These are phyloP conservation scores for Ophiorrhiza pumila DNA, from an alignment of 257 asterid genomes.

Conservation along the genomic window DNA sequence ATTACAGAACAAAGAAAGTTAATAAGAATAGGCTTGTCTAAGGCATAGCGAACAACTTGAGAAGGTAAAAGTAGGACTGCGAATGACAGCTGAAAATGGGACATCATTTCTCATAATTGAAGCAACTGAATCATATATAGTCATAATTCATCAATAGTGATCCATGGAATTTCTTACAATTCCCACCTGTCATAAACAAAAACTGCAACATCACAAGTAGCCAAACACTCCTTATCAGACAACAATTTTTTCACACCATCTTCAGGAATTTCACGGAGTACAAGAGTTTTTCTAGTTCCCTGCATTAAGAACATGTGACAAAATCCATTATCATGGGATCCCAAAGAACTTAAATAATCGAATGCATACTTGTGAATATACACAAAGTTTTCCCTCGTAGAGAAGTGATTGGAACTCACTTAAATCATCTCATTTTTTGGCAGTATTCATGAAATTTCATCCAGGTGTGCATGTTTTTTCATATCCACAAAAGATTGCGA, in stretches of 20 bases:
- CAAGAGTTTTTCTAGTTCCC: slow-evolving; percentile 78
- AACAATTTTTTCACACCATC: slow-evolving; percentile 61
- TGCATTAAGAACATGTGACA: slow-evolving; percentile 28
- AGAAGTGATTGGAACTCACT: background rate
- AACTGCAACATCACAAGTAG: slow-evolving; percentile 81
- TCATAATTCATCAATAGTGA: background rate
- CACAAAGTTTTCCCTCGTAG: background rate
- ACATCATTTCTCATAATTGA: background rate
- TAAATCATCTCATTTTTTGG: background rate
- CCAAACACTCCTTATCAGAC: slow-evolving; percentile 67
- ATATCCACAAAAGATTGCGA: background rate
- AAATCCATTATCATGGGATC: background rate
- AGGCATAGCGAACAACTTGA: background rate
- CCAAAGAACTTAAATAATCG: slow-evolving; percentile 6
- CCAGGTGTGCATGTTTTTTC: background rate
- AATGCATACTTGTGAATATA: background rate
- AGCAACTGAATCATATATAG: background rate
- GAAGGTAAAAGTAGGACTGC: background rate
- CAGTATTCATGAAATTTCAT: background rate
- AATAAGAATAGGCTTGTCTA: background rate
- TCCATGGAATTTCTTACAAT: background rate
- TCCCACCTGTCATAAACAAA: slow-evolving; percentile 88
- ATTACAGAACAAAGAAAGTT: background rate
- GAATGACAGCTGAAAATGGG: background rate
- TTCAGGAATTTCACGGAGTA: slow-evolving; percentile 87